Evolutionary conservation across 306 rosid species (phyloP).

Genomic region (Lablab purpureus): DNA sequence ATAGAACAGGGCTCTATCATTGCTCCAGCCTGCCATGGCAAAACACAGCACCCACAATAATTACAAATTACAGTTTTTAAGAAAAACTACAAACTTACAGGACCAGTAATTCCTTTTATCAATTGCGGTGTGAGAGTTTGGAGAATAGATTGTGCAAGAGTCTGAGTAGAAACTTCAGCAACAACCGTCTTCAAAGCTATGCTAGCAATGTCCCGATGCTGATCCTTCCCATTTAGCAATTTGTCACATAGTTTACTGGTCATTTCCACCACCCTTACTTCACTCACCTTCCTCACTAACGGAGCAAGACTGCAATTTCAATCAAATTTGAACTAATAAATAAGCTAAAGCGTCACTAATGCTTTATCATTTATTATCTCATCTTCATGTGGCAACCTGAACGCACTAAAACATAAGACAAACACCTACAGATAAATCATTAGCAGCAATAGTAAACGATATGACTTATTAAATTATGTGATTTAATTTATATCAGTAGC

Average conservation of each 20-base stretch:
- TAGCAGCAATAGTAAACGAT: neutral
- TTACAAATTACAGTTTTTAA: neutral
- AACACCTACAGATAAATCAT: conserved; percentile 16
- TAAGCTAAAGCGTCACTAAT: neutral
- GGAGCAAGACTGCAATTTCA: conserved; percentile 84
- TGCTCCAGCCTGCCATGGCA: too few species aligned
- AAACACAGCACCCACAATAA: too few species aligned
- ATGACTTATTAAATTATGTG: neutral
- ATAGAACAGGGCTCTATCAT: too few species aligned
- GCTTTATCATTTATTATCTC: neutral
- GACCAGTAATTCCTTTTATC: conserved; percentile 80
- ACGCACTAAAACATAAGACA: conserved; percentile 30
- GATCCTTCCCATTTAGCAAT: conserved; percentile 90
- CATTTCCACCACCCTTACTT: conserved; percentile 92
- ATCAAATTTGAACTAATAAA: conserved; percentile 18
- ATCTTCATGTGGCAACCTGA: neutral
- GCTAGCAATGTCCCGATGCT: conserved; percentile 95
- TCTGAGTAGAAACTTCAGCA: conserved; percentile 85
- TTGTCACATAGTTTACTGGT: conserved; percentile 80
- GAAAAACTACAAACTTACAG: conserved; percentile 62
- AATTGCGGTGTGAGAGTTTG: conserved; percentile 74
- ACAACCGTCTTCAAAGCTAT: conserved; percentile 96
- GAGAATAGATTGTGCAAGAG: conserved; percentile 92
- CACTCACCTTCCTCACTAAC: conserved; percentile 86
- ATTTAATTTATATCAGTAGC: neutral